Base-by-base conservation (phyloP, 805 yeast species). In the Grigorovia yakushimaensis region DNA sequence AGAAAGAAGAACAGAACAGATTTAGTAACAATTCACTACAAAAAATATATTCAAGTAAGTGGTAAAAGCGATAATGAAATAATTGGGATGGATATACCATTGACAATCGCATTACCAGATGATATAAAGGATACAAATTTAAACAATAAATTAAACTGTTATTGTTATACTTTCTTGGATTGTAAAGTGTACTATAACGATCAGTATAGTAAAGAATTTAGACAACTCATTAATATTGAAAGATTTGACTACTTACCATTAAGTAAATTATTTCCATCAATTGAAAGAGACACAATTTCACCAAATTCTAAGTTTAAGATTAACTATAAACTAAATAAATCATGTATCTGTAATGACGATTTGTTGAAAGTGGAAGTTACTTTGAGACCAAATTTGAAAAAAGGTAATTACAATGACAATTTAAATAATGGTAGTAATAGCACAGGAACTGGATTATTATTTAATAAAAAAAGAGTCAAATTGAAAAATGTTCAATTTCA, bases 311-410 rank as follows among this genome's bases (percentile, higher is more conserved):
- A 72, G 49, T 69, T 76, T 10, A 55, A 73, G 30, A 67, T 75
- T 8, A 76, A 73, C 20, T 66, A 75, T 43, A 62, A 66, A 6
- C 53, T 81, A 18, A 77, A 80, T 1, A 69, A 71, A 5, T 69
- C 79, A 5, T 73, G 82, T 30, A 70, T 80, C n/a, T 82, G 84
- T 1, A 81, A 81, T 0, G 69, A 68, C 44, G 88, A 81, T 56
- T 61, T 64, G 6, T 56, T 80, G 7, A 53, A 57, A 6, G 45
- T 79, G 5, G 57, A 61, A 30, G 54, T 72, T 18, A 70, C 70
- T 38, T 57, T 78, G 1, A 63, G 65, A 53, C 73, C 72, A 41
- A 77, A 71, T 55, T 54, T 51, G 11, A 39, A 39, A 33, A 27
- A 40, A 20, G 17, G 21, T 15, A 13, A 2, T 8, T 13, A 33